Evolutionary conservation across 202 grass and related monocot species (phyloP).

Genomic region (Schoenoplectus tabernaemontani): DNA sequence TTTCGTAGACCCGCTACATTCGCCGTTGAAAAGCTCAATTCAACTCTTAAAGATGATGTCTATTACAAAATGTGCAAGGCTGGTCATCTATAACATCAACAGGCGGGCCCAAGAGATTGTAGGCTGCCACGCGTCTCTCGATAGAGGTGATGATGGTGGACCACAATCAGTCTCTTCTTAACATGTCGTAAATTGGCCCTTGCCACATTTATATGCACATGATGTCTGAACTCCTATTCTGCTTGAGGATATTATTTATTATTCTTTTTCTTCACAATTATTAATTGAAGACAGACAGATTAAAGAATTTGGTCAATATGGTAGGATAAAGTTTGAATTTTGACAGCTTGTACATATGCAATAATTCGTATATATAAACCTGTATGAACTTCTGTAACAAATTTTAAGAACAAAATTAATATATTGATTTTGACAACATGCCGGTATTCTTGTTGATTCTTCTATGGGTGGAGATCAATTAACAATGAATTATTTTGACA

Average conservation of each 20-base stretch:
- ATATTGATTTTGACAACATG: too few relatives aligned
- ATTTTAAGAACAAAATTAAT: too few relatives aligned
- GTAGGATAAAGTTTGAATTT: neutral
- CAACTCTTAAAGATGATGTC: too few relatives aligned
- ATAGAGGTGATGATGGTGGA: neutral
- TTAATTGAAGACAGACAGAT: neutral
- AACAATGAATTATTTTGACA: too few relatives aligned
- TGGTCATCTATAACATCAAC: too few relatives aligned
- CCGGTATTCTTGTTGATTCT: too few relatives aligned
- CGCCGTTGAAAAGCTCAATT: too few relatives aligned
- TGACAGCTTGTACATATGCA: neutral
- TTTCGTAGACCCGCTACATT: too few relatives aligned
- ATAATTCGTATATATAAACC: neutral
- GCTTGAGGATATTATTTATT: conserved; percentile 9
- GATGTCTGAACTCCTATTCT: conserved; percentile 7
- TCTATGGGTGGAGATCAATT: too few relatives aligned
- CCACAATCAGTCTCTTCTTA: neutral
- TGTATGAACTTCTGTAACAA: too few relatives aligned
- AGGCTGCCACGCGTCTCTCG: neutral
- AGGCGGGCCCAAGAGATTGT: neutral
- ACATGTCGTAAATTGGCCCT: conserved; percentile 8
- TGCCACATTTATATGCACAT: conserved; percentile 24
- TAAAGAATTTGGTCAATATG: neutral
- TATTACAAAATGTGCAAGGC: too few relatives aligned
- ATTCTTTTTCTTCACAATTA: neutral